phyloP scores from a whole-genome alignment of 2,329 filamentous ascomycete genomes.

The Calonectria crousiana region DNA sequence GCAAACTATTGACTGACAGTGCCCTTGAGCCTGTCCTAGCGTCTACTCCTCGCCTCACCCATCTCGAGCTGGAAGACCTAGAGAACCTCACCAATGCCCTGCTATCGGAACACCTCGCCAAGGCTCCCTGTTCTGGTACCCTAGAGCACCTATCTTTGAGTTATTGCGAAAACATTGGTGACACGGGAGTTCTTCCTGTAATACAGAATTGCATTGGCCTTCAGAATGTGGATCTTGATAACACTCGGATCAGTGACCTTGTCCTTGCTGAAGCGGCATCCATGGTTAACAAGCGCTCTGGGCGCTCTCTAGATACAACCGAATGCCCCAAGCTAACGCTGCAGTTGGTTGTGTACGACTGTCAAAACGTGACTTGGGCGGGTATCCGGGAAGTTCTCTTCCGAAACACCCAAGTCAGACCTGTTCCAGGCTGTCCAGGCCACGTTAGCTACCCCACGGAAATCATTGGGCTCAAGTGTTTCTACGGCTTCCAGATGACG shows the following conservation, averaged over 20 bases:
- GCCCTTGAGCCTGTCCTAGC: conserved; percentile 79
- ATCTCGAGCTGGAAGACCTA: conserved; percentile 91
- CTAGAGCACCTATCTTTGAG: conserved; percentile 88
- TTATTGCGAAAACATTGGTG: conserved; percentile 88
- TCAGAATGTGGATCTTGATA: conserved; percentile 86
- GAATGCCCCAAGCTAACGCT: conserved; percentile 71
- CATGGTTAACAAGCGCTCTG: conserved; percentile 77
- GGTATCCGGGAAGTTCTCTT: conserved; percentile 89
- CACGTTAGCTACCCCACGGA: conserved; percentile 76
- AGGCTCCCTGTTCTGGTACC: conserved; percentile 76
- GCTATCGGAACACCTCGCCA: conserved; percentile 79
- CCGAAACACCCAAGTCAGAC: conserved; percentile 81
- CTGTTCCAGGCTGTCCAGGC: conserved; percentile 55
- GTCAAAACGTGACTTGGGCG: conserved; percentile 91
- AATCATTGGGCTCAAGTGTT: conserved; percentile 90
- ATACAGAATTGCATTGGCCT: conserved; percentile 80
- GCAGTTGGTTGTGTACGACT: conserved; percentile 88
- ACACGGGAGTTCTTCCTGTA: conserved; percentile 85
- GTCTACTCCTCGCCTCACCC: conserved; percentile 81
- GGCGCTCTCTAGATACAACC: conserved; percentile 54
- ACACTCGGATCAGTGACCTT: conserved; percentile 90
- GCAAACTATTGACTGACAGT: conserved; percentile 78
- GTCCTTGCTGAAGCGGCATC: conserved; percentile 86
- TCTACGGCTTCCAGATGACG: conserved; percentile 94
- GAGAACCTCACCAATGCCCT: conserved; percentile 80